Evolutionary conservation across 768 basidiomycete genomes (phyloP).

Genomic region (Hericium coralloides): DNA sequence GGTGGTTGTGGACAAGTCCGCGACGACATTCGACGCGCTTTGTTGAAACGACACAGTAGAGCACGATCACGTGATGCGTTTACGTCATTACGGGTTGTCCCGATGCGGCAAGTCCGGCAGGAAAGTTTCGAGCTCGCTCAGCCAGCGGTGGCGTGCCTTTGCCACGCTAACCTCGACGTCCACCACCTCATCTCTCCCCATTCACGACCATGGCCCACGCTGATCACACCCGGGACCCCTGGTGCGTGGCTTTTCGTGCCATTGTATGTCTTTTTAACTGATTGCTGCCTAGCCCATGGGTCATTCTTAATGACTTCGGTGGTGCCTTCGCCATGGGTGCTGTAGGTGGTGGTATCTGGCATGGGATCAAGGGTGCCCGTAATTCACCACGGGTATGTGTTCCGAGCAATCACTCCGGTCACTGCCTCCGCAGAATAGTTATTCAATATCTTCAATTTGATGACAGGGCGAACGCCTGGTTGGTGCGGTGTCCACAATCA

Average conservation of each 20-base stretch:
- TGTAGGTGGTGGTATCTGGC: constrained; percentile 97
- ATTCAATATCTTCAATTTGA: background rate
- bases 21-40: background rate
- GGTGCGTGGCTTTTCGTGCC: constrained; percentile 34
- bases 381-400: constrained; percentile 84
- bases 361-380: constrained; percentile 94
- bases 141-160: background rate
- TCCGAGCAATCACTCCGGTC: background rate
- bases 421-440: background rate
- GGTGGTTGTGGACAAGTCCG: background rate
- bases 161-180: constrained; percentile 4
- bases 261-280: background rate
- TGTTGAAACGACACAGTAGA: background rate
- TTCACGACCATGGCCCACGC: constrained; percentile 63
- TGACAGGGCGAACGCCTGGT: constrained; percentile 85
- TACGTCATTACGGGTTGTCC: constrained; percentile 7
- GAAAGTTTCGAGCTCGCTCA: constrained; percentile 1
- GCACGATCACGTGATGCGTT: background rate
- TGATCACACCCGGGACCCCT: constrained; percentile 92
- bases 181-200: constrained; percentile 1
- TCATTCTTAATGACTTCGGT: constrained; percentile 96
- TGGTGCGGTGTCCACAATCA: constrained; percentile 92
- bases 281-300: constrained; percentile 72
- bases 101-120: background rate
- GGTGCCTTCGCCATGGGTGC: constrained; percentile 98